A percentile compares a stretch with the other conserved stretches of the same genome.
phyloP scores from a whole-genome alignment of 1,284 basidiomycete genomes.

The Austropuccinia psidii region DNA sequence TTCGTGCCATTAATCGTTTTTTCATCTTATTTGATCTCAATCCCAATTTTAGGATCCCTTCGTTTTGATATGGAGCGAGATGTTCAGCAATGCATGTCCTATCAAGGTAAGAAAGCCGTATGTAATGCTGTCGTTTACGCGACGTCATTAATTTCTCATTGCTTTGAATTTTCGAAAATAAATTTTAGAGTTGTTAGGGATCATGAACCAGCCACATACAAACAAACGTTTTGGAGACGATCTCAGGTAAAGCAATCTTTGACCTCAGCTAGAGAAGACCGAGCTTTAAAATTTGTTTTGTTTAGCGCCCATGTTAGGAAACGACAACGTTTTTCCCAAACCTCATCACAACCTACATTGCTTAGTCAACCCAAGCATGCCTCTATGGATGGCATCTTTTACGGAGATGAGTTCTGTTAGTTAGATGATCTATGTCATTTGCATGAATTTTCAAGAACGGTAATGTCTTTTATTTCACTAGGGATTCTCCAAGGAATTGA shows the following conservation, averaged over 20 bases:
- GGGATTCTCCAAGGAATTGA: slow-evolving; percentile 26
- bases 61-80: slow-evolving; percentile 25
- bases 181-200: not conserved
- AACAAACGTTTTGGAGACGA: slow-evolving; percentile 2
- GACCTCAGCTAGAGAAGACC: not conserved
- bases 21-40: not conserved
- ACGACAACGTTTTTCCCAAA: not conserved
- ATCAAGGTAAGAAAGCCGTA: not conserved
- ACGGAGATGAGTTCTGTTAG: slow-evolving; percentile 24
- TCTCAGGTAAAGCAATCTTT: not conserved
- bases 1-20: not conserved
- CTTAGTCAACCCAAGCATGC: not conserved
- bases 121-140: not conserved
- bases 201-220: not conserved
- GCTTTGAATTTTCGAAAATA: not conserved
- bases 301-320: slow-evolving; percentile 20
- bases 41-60: slow-evolving; percentile 14
- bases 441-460: not conserved
- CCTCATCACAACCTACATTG: not conserved
- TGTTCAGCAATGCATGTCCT: slow-evolving; percentile 19
- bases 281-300: not conserved
- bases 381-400: slow-evolving; percentile 16
- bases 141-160: not conserved
- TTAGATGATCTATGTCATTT: not conserved
- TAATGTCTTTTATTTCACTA: not conserved